phyloP scores from a whole-genome alignment of 192 early-diverging fungal genomes.

The Chytriomyces sp. region DNA sequence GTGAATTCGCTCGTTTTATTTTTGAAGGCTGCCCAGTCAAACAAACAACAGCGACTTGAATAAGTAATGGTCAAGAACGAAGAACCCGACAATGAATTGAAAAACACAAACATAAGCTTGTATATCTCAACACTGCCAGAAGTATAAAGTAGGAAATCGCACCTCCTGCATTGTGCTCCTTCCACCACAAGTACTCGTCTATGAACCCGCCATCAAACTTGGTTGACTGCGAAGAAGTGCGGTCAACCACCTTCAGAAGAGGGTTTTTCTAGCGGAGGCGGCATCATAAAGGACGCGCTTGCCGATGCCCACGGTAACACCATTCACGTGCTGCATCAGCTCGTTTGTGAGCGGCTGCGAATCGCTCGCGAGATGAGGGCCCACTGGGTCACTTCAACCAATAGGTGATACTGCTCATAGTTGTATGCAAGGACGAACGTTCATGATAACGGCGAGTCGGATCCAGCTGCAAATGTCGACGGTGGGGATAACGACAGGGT shows the following conservation, averaged over 20 bases:
- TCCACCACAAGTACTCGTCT: background rate
- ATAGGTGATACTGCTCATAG: constrained; percentile 45
- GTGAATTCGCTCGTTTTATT: too few species aligned
- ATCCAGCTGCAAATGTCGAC: constrained; percentile 34
- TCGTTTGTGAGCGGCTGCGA: constrained; percentile 15
- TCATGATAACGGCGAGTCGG: constrained; percentile 18
- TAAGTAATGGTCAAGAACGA: too few species aligned
- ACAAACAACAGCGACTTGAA: too few species aligned
- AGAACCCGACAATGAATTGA: too few species aligned
- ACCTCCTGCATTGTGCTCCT: background rate
- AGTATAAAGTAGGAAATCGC: too few species aligned
- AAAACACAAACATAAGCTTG: too few species aligned
- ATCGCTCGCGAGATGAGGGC: constrained; percentile 4
- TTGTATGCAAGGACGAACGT: constrained; percentile 30
- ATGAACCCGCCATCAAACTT: background rate
- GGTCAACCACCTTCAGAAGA: background rate
- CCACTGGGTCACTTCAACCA: constrained; percentile 42
- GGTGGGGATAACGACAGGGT: constrained; percentile 35
- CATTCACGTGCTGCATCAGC: constrained; percentile 3
- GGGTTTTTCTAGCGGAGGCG: constrained; percentile 12
- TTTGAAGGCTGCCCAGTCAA: too few species aligned
- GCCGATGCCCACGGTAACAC: constrained; percentile 20
- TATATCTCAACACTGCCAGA: too few species aligned
- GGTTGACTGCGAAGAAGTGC: background rate
- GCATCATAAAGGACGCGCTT: constrained; percentile 26